Conservation (phyloP, 495 filamentous ascomycete genomes). For the Glonium stellatum region DNA sequence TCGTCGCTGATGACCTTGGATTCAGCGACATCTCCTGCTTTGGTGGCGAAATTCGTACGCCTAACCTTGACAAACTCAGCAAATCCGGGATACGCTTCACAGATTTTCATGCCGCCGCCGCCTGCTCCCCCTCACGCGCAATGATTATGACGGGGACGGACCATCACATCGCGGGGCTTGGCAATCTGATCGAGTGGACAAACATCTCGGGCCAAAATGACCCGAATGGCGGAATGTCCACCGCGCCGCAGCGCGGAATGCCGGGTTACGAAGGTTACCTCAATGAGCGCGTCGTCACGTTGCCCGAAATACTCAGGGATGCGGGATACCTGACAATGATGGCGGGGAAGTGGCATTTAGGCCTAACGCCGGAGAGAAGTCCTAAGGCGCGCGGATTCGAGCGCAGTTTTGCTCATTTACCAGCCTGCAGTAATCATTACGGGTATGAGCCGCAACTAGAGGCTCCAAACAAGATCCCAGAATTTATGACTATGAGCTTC, state of each 20-base stretch:
- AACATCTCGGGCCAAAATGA: conserved; percentile 33
- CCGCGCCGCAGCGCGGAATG: conserved; percentile 41
- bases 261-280: conserved; percentile 62
- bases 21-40: conserved; percentile 58
- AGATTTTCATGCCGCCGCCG: conserved; percentile 56
- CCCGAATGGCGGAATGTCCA: conserved; percentile 36
- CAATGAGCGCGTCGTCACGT: conserved; percentile 51
- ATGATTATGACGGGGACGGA: conserved; percentile 52
- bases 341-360: conserved; percentile 53
- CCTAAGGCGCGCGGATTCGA: conserved; percentile 31
- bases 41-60: conserved; percentile 57
- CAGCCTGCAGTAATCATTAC: conserved; percentile 56
- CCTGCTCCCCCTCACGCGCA: conserved; percentile 57
- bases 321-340: conserved; percentile 57
- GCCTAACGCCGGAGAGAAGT: conserved; percentile 29
- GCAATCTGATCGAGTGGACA: conserved; percentile 34
- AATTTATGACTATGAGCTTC: conserved; percentile 35
- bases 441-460: conserved; percentile 49
- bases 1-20: conserved; percentile 57
- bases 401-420: conserved; percentile 47
- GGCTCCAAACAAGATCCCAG: conserved; percentile 20
- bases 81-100: conserved; percentile 51
- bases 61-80: conserved; percentile 51
- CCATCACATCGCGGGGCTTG: conserved; percentile 46
- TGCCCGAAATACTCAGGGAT: conserved; percentile 56